Conservation (phyloP, 139 green algal genomes). For the Choricystis sp. region DNA sequence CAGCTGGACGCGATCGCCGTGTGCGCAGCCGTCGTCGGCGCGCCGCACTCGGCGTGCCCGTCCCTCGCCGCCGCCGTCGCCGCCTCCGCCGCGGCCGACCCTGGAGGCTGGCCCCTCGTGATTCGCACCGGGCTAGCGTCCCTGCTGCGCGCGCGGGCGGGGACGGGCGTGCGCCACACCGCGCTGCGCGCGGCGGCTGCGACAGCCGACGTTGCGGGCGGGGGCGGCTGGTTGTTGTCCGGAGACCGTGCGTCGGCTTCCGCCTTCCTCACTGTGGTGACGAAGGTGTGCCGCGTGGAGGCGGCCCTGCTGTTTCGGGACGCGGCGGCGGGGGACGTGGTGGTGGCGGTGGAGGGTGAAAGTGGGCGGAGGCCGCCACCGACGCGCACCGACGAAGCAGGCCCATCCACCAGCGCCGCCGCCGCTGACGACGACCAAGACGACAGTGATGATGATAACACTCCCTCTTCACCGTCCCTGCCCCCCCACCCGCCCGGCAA, state of each 20-base stretch:
- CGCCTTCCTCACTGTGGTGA: not conserved
- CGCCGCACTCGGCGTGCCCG: not conserved
- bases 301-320: not conserved
- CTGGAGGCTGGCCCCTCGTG: not conserved
- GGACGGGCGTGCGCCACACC: not conserved
- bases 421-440: too few relatives aligned
- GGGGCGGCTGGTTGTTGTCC: not conserved
- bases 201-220: too few relatives aligned
- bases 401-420: too few relatives aligned
- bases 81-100: not conserved
- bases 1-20: not conserved
- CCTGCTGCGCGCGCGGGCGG: not conserved
- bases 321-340: not conserved
- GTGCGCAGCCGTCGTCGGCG: not conserved
- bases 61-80: not conserved
- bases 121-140: not conserved
- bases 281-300: not conserved
- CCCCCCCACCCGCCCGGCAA: too few relatives aligned
- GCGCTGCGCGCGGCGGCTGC: not conserved
- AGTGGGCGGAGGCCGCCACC: too few relatives aligned
- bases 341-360: not conserved
- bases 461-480: not conserved
- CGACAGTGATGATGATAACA: not conserved
- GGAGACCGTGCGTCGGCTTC: not conserved
- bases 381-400: too few relatives aligned